phyloP scores from a whole-genome alignment of 108 stramenopile species.

The Fistulifera pelliculosa region DNA sequence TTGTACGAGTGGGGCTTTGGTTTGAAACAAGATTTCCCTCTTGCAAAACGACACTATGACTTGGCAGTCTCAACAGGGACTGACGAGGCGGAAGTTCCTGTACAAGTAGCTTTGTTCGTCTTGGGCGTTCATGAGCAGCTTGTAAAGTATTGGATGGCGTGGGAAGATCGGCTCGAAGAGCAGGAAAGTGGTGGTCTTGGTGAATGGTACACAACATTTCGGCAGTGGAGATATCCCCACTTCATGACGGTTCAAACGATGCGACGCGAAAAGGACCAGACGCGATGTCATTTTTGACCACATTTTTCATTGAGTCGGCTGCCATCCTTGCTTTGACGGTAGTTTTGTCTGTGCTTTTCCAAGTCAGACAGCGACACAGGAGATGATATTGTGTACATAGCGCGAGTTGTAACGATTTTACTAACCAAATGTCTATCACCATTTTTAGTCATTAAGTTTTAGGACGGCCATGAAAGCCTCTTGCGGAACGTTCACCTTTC shows the following conservation, averaged over 20 bases:
- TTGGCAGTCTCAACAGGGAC: slow-evolving; percentile 23
- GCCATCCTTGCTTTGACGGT: slow-evolving; percentile 3
- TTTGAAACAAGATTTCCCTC: slow-evolving; percentile 80
- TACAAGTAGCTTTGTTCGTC: slow-evolving; percentile 53
- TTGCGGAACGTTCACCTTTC: slow-evolving; percentile 96
- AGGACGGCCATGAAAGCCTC: slow-evolving; percentile 98
- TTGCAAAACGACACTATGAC: slow-evolving; percentile 86
- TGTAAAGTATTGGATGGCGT: slow-evolving; percentile 32
- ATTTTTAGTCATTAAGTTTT: slow-evolving; percentile 41
- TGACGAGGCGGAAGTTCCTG: slow-evolving; percentile 53
- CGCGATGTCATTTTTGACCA: slow-evolving; percentile 3
- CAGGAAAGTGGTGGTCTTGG: neutral
- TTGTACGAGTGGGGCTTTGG: slow-evolving; percentile 89
- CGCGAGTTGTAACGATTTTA: too few relatives aligned
- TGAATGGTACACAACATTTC: neutral
- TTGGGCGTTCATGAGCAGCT: slow-evolving; percentile 61
- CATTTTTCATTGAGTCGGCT: neutral
- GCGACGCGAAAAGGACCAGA: neutral
- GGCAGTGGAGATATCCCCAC: neutral
- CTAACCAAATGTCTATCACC: too few relatives aligned
- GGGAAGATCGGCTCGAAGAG: slow-evolving; percentile 12
- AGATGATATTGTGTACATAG: neutral
- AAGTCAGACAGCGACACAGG: neutral
- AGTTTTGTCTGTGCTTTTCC: slow-evolving; percentile 1
- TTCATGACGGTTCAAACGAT: neutral